Evolutionary conservation across 2,329 filamentous ascomycete genomes (phyloP), one percentile per base, ranked within the genome.

Genomic region (Fusarium chlamydosporum): DNA sequence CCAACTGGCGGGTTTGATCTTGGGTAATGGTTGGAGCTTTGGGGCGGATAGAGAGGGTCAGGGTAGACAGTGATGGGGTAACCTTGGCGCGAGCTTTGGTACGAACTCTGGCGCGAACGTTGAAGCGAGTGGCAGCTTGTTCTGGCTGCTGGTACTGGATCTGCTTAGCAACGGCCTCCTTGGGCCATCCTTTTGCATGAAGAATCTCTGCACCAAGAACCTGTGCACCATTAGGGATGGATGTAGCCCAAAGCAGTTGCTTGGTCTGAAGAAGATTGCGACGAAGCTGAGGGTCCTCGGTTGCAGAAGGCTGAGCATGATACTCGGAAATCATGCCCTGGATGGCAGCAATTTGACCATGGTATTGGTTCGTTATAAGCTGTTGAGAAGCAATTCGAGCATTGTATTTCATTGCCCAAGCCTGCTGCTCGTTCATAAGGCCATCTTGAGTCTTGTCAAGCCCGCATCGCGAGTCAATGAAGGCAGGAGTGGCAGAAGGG

Each of bases 221-320:
- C 34, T 50, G 57, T 12, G 38, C 18, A 13, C 41, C 20, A 11
- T 12, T 50, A 29, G 57, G 54, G 3, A 50, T 16, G 9, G 34
- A 35, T n/a, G 26, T 6, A 41, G 34, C 57, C 27, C n/a, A 26
- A 20, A 58, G 26, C 16, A 60, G 41, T 47, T 60, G 57, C 54
- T 60, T 29, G 10, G 41, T 18, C 15, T 60, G 57, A 9, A 41
- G 15, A 1, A 51, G 16, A 38, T 59, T 50, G 37, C n/a, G 45
- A 57, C 35, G 9, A 29, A 50, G 57, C 23, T 31, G 54, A n/a
- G 23, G 16, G 20, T 60, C 15, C 23, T 29, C 18, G 1, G 38
- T 20, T 41, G 16, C 47, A 15, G 29, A 15, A 31, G 57, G 41
- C 38, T 35, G 35, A 35, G 35, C 20, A 27, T 27, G 16, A 12